phyloP scores from a whole-genome alignment of 306 rosid species.

The Sechiopsis laciniata region DNA sequence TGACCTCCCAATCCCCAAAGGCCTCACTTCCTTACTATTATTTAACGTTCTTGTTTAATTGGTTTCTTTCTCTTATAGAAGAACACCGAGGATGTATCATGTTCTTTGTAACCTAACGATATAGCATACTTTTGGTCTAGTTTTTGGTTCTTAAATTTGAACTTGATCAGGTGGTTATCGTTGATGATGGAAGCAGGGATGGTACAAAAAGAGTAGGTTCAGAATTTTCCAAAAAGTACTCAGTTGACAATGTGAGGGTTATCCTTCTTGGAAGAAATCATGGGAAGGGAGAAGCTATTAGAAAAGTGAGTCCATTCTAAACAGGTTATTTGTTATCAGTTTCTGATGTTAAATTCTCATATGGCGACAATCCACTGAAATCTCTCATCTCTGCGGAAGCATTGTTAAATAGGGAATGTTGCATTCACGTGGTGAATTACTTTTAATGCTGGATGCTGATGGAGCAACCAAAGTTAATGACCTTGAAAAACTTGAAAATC shows the following conservation, averaged over 20 bases:
- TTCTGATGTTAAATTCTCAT: conserved; percentile 11
- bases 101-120: neutral
- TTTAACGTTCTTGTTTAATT: neutral
- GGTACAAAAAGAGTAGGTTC: conserved; percentile 81
- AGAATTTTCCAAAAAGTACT: conserved; percentile 61
- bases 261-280: conserved; percentile 85
- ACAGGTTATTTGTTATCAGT: neutral
- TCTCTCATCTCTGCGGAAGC: conserved; percentile 50
- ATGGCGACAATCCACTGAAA: conserved; percentile 47
- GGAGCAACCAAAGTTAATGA: conserved; percentile 90
- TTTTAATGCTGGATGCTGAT: conserved; percentile 96
- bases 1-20: neutral
- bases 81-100: neutral
- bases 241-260: conserved; percentile 77
- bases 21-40: neutral
- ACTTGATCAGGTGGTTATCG: conserved; percentile 57
- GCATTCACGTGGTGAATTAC: conserved; percentile 94
- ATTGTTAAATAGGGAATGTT: conserved; percentile 92
- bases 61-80: conserved; percentile 4
- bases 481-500: conserved; percentile 82
- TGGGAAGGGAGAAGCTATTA: conserved; percentile 96
- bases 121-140: neutral
- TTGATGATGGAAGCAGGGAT: conserved; percentile 92
- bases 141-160: conserved; percentile 23
- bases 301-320: conserved; percentile 70